Evolutionary conservation across 139 green algal genomes (phyloP), one percentile per base, ranked within the genome.

Genomic region (Diplosphaera chodatii): DNA sequence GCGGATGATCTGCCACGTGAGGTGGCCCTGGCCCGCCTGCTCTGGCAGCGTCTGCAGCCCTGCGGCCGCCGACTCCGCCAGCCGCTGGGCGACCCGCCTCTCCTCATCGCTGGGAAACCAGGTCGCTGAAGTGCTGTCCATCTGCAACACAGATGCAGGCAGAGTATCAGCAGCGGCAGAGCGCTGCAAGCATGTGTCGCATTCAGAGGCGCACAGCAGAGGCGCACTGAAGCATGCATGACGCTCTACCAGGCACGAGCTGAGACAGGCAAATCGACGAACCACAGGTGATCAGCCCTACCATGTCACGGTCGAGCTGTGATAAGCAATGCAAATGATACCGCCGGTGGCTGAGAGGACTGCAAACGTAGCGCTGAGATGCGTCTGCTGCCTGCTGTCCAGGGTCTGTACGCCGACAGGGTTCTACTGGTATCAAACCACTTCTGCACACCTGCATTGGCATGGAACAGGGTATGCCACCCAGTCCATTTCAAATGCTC

Each of bases 1-100:
- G 25, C 80, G 69, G 28, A 83, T 75, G 16, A 86, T 56, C 68
- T 86, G 78, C 30, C 80, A 76, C 0, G 40, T 70, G 28, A 83
- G 21, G 4, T 62, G 31, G 18, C 65, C 31, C n/a, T 29, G 30
- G 10, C 66, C 18, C 4, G 40, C 21, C 0, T 75, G n/a, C 21
- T 29, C 29, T 18, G 68, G 67, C 64, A 78, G 33, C 27, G 55
- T 40, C 34, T 81, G 41, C 31, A 72, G 28, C 1, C 79, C 77
- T 8, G 31, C 29, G 10, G 40, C 48, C 55, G 70, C 75, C 22
- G 71, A 6, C 0, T 16, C 48, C 6, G 79, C 76, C 77, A 84
- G 66, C 31, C 56, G 40, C 25, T 33, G 32, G 34, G 55, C 68
- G 34, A 62, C 25, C 0, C 6, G 5, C 1, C 16, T 20, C 1